Percentiles rank a stretch among this genome's conserved stretches.
Conservation (phyloP, 495 filamentous ascomycete species). For the Aspergillus sparsus region DNA sequence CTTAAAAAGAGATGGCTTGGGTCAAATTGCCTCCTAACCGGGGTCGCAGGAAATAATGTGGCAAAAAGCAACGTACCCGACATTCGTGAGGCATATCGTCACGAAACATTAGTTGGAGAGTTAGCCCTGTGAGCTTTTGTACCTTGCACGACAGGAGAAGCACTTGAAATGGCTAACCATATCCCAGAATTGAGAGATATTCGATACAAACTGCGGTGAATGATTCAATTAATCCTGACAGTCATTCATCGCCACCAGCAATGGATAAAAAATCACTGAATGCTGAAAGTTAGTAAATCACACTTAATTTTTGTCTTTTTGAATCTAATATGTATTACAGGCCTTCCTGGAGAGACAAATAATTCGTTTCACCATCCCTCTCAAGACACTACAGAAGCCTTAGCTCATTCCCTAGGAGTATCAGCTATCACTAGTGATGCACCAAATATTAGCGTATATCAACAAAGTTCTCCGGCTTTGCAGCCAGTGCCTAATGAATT, state of each 20-base stretch:
- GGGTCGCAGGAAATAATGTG: slow-evolving; percentile 81
- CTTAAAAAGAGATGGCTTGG: slow-evolving; percentile 93
- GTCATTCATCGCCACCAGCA: neutral
- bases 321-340: neutral
- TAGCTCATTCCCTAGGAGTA: too few species aligned
- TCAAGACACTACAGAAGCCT: too few species aligned
- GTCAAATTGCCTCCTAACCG: slow-evolving; percentile 66
- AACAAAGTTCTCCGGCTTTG: too few species aligned
- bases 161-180: slow-evolving; percentile 6
- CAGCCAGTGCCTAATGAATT: too few species aligned
- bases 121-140: slow-evolving; percentile 66
- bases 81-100: slow-evolving; percentile 82
- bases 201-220: slow-evolving; percentile 9
- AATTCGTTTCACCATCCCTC: too few species aligned
- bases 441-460: too few species aligned
- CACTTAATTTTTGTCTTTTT: neutral
- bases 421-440: too few species aligned
- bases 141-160: neutral
- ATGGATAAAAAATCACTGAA: neutral
- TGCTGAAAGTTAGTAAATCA: slow-evolving; percentile 3
- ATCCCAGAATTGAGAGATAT: slow-evolving; percentile 35
- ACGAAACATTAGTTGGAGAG: slow-evolving; percentile 81
- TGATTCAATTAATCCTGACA: neutral
- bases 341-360: neutral
- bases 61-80: slow-evolving; percentile 96